Percentiles rank a stretch among this genome's conserved stretches.
Evolutionary conservation across 139 green algal genomes (phyloP).

Genomic region (Volvox reticuliferus): DNA sequence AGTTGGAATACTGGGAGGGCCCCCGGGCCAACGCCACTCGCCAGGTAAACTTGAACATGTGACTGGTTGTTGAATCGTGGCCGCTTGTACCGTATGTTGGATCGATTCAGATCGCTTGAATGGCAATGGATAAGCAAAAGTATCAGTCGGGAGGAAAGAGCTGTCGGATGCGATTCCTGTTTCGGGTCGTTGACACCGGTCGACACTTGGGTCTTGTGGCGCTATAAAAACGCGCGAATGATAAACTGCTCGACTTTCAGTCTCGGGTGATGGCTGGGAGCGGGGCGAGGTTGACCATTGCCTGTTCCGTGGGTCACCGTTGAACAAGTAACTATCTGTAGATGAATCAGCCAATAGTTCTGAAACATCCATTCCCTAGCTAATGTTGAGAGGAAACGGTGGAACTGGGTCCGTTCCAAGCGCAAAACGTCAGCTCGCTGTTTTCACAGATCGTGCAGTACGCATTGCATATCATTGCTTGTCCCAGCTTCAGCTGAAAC

Average conservation of each 20-base stretch:
- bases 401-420: background rate
- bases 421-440: background rate
- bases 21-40: no score
- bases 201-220: background rate
- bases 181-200: background rate
- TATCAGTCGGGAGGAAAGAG: background rate
- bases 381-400: background rate
- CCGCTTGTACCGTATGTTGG: background rate
- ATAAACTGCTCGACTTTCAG: no score
- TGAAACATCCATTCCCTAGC: background rate
- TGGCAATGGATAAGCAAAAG: background rate
- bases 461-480: no score
- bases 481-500: no score
- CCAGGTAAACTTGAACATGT: no score
- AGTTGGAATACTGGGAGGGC: background rate
- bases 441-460: background rate
- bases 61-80: background rate
- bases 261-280: no score
- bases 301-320: background rate
- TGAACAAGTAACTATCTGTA: background rate
- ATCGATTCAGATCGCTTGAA: background rate
- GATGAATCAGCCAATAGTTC: background rate
- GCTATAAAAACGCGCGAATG: no score
- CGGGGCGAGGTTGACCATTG: background rate
- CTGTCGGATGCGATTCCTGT: background rate